phyloP scores from a whole-genome alignment of 352 stramenopile species.

The Pythium volutum region DNA sequence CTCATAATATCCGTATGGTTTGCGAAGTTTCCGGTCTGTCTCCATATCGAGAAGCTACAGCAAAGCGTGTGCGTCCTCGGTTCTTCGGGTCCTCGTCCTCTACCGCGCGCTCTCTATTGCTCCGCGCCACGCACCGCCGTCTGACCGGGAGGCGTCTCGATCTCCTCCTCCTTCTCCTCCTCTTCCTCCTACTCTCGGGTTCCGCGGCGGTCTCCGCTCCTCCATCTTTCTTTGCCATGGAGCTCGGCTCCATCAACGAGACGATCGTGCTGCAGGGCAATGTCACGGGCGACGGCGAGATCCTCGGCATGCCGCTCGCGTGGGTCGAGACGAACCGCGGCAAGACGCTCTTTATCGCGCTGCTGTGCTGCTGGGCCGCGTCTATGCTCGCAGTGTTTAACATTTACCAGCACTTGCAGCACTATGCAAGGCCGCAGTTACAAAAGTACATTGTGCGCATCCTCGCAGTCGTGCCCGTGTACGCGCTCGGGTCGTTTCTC shows the following conservation, averaged over 20 bases:
- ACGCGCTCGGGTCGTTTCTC: conserved; percentile 79
- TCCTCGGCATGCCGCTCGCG: conserved; percentile 60
- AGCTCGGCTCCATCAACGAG: conserved; percentile 49
- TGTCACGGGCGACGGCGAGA: conserved; percentile 52
- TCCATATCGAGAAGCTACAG: neutral
- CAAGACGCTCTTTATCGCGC: conserved; percentile 49
- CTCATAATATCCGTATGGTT: neutral
- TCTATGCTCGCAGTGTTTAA: conserved; percentile 73
- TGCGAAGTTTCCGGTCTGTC: neutral
- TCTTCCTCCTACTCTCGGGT: neutral
- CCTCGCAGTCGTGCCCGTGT: conserved; percentile 84
- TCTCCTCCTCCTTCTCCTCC: neutral
- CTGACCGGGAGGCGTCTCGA: neutral
- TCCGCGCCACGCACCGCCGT: neutral
- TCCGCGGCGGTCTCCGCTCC: neutral
- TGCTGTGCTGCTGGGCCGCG: conserved; percentile 52
- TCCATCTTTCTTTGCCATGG: conserved; percentile 1
- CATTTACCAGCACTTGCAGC: conserved; percentile 82
- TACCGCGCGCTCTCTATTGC: neutral
- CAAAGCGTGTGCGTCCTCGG: neutral
- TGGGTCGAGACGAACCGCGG: conserved; percentile 72
- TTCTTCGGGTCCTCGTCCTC: neutral
- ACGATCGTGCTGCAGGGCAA: conserved; percentile 64
- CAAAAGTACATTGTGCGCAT: conserved; percentile 90
- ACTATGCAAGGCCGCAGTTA: conserved; percentile 79